Percentiles rank a stretch among this genome's conserved stretches.
Evolutionary conservation across 495 filamentous ascomycete species (phyloP).

Genomic region (Aspergillus olivimuriae): DNA sequence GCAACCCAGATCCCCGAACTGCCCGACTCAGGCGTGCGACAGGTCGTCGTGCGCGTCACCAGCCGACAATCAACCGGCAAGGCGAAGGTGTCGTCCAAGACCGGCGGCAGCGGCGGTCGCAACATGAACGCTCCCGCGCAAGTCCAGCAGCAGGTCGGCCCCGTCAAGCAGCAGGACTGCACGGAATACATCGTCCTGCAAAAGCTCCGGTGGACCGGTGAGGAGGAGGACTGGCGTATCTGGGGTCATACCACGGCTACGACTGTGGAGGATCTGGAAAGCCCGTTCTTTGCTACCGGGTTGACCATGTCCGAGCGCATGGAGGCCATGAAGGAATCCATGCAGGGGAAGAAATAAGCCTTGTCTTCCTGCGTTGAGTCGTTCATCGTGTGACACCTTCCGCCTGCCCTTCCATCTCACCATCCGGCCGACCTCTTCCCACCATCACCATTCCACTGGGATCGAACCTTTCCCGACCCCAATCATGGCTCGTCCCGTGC

Average conservation of each 20-base stretch:
- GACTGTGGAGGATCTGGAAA: slow-evolving; percentile 40
- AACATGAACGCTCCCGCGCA: too few relatives aligned
- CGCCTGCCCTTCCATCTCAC: not conserved
- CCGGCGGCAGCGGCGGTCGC: too few relatives aligned
- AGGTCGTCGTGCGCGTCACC: slow-evolving; percentile 66
- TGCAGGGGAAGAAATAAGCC: slow-evolving; percentile 19
- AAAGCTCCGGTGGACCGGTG: slow-evolving; percentile 47
- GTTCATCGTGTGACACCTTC: not conserved
- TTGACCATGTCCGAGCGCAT: slow-evolving; percentile 28
- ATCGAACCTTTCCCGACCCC: too few relatives aligned
- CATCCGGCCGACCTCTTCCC: too few relatives aligned
- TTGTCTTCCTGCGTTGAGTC: not conserved
- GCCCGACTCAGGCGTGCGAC: slow-evolving; percentile 48
- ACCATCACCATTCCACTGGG: too few relatives aligned
- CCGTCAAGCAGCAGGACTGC: slow-evolving; percentile 55
- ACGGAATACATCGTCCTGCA: slow-evolving; percentile 78
- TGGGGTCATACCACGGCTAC: slow-evolving; percentile 66
- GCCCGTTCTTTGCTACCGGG: slow-evolving; percentile 28
- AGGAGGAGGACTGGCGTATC: slow-evolving; percentile 61
- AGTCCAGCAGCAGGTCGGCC: slow-evolving; percentile 1
- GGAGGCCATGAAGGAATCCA: slow-evolving; percentile 24
- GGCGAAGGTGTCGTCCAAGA: slow-evolving; percentile 3
- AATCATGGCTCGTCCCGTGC: too few relatives aligned
- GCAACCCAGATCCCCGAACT: slow-evolving; percentile 44
- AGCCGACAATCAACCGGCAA: slow-evolving; percentile 53